A percentile compares a stretch with the other conserved stretches of the same genome.
Conservation (phyloP, 805 yeast genomes). For the Yamadazyma ubonensis region DNA sequence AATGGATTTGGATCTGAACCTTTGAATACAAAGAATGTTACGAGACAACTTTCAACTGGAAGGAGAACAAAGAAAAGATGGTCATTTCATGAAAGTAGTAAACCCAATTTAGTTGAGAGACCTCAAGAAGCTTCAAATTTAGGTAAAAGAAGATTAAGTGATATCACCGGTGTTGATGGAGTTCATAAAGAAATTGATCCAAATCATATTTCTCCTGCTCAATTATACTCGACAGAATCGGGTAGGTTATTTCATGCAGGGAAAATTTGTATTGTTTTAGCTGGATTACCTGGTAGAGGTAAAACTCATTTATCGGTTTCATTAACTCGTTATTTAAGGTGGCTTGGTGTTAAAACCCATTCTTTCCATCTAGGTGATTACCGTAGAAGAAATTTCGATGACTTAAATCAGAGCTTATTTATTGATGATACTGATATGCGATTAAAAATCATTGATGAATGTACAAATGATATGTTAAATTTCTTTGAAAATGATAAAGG, state of each 20-base stretch:
- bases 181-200: constrained; percentile 66
- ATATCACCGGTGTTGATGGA: constrained; percentile 46
- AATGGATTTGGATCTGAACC: constrained; percentile 41
- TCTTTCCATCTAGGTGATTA: constrained; percentile 92
- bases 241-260: constrained; percentile 97
- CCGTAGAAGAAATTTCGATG: constrained; percentile 56
- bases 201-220: constrained; percentile 82
- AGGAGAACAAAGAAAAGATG: constrained; percentile 41
- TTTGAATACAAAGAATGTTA: constrained; percentile 11
- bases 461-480: constrained; percentile 64
- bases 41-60: constrained; percentile 26
- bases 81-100: constrained; percentile 40
- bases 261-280: constrained; percentile 79
- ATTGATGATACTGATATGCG: constrained; percentile 56
- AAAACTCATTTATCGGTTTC: constrained; percentile 92
- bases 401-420: constrained; percentile 40
- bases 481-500: constrained; percentile 79
- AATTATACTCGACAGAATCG: constrained; percentile 85
- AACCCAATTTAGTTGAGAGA: constrained; percentile 38
- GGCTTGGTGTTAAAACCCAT: constrained; percentile 94
- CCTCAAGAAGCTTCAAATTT: constrained; percentile 23
- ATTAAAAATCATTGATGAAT: constrained; percentile 56
- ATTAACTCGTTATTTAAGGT: constrained; percentile 84
- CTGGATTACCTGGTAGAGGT: constrained; percentile 94
- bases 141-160: constrained; percentile 37